Evolutionary conservation across 495 filamentous ascomycete species (phyloP), one percentile per base, ranked within the genome.

Genomic region (Chaetomium cochliodes): DNA sequence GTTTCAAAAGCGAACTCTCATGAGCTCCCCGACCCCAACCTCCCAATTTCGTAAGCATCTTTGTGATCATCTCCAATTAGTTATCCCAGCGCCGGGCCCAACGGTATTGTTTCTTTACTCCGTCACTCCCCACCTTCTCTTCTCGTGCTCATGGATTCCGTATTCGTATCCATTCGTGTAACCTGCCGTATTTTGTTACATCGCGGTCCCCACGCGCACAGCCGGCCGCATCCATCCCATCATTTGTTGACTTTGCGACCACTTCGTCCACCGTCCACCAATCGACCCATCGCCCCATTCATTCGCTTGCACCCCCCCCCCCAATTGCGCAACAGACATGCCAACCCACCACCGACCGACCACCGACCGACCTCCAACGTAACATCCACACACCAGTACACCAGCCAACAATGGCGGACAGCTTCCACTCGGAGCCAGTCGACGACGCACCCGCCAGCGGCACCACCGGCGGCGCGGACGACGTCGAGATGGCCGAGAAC

Each of bases 401-500:
- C 5, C 28, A 61, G 1, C 56, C n/a, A n/a, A n/a, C n/a, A n/a
- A 80, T 80, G 78, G 72, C 78, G 30, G 79, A 80, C 41, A 75
- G 77, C 62, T 74, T 73, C 59, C 64, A 69, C 39, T 75, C 78
- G n/a, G 74, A 76, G 13, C 69, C 71, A 6, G 54, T 69, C 23
- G 77, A 77, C 59, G 74, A 77, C 18, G 74, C 75, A 50, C 70
- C 72, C 8, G 69, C 71, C 42, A 75, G 77, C 47, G 44, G 18
- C 50, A 54, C 26, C 46, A 76, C 75, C 51, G 69, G 70, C 52
- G 77, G 72, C 57, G 3, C n/a, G 8, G 70, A 11, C 49, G 70
- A 86, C 65, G 67, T 83, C 54, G 80, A 85, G 53, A 84, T 85
- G 81, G 73, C 67, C 25, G 64, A 67, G 15, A 56, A 60, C 46